Evolutionary conservation across 2,329 filamentous ascomycete genomes (phyloP), one percentile per base, ranked within the genome.

Genomic region (Escovopsis weberi): DNA sequence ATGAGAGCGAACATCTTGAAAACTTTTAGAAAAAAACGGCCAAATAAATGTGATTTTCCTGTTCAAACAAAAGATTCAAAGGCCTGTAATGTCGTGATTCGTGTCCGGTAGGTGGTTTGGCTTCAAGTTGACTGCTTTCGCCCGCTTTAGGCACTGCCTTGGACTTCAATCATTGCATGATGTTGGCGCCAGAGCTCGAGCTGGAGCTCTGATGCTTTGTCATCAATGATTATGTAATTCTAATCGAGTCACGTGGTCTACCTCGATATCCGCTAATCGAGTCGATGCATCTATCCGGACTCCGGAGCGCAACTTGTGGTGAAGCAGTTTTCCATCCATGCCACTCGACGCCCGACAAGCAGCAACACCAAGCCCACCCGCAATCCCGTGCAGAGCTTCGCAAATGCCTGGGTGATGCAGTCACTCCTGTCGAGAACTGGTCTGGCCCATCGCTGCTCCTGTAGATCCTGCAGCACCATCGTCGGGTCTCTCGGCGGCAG

Each of bases 341-440:
- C 34, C 48, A 45, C 45, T 42, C 42, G 36, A 43, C 18, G n/a
- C 30, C 18, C 26, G 26, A 26, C 35, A 37, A 12, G 28, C 28
- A 32, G 28, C 28, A 6, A 9, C 33, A 23, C 39, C 35, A 32
- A 28, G 33, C 26, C 26, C 19, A 26, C 11, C 26, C 26, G n/a
- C 26, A n/a, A 39, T 19, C 11, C 36, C 30, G 26, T 23, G 23
- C 23, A 23, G 23, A 23, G 34, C 19, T 26, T 10, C 23, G 18
- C 45, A 46, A 41, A 59, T 59, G 56, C 45, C 47, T n/a, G 55
- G 51, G 64, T 57, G 55, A 87, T 86, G 82, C 75, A 75, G 62
- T 69, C 70, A 49, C 58, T 85, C 51, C 81, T 79, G 78, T 78
- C 75, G 60, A 74, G 78, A 64, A 74, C 75, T 63, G 69, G 72